Base-by-base conservation (phyloP, 164 flowering plant genomes). In the Platanus orientalis region DNA sequence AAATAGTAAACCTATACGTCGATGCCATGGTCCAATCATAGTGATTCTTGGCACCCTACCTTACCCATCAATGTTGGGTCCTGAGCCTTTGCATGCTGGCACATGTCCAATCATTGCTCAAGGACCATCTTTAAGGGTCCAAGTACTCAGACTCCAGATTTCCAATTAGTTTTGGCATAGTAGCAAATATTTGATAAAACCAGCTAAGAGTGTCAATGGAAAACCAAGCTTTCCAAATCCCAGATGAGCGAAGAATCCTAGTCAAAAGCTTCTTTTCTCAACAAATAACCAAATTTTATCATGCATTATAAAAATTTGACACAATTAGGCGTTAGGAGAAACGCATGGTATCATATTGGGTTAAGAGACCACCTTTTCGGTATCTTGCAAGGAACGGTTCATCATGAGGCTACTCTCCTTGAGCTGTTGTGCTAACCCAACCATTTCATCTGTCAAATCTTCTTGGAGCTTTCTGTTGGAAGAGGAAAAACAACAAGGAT, bases 371-470 rank as follows among this genome's bases (percentile, higher is more conserved):
- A 87, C 97, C 74, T 89, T 94, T 71, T 86, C 98, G 42, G 98
- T 85, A 70, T 80, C 81, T 66, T 88, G 73, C 62, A 94, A 13
- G 27, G 97, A 89, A 64, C 69, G 86, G 61, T 74, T 84, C 89
- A 94, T 89, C 79, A 80, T 26, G 23, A 89, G 79, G 76, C 96
- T 94, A 63, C 90, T 86, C 82, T 91, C 96, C 79, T 91, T 94
- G 19, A 94, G 95, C 68, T 86, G 92, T 25, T 71, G 79, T 30
- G 98, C 98, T 73, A 94, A 77, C 6, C 58, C 89, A 65, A 94
- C 98, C 98, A 94, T 91, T 73, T 94, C 98, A 73, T 94, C 98
- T 3, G 98, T 94, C 84, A 94, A 79, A 74, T 83, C 95, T 55
- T 94, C 98, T 75, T 94, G 98, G 69, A 94, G 90, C 73, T 86